Percentiles rank a stretch among this genome's conserved stretches.
Conservation (phyloP, 2,329 filamentous ascomycete species). For the Aspergillus eucalypticola region DNA sequence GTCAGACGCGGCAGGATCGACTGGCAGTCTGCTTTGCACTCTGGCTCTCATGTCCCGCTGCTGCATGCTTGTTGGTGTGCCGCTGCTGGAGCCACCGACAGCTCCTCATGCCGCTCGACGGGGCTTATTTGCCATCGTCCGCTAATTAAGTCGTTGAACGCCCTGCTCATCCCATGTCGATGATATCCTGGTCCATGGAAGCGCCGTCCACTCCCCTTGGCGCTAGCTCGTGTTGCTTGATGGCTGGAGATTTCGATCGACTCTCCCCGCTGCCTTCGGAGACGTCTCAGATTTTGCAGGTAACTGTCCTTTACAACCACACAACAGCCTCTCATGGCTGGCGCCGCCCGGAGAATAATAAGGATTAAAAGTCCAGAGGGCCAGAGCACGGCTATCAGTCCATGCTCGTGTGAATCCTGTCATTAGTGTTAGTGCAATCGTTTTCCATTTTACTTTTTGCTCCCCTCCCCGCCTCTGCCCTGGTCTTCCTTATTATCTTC, state of each 20-base stretch:
- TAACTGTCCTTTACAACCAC: slow-evolving; percentile 9
- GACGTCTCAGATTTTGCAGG: slow-evolving; percentile 16
- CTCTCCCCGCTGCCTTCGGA: slow-evolving; percentile 28
- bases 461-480: slow-evolving; percentile 10
- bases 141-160: slow-evolving; percentile 32
- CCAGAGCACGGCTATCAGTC: not conserved
- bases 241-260: slow-evolving; percentile 34
- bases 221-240: slow-evolving; percentile 34
- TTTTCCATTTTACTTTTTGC: slow-evolving; percentile 7
- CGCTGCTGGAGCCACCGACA: slow-evolving; percentile 27
- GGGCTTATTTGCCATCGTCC: slow-evolving; percentile 32
- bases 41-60: slow-evolving; percentile 18
- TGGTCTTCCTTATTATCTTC: slow-evolving; percentile 11
- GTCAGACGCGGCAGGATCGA: slow-evolving; percentile 9
- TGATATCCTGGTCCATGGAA: slow-evolving; percentile 24
- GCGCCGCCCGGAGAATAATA: slow-evolving; percentile 10
- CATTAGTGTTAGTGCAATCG: slow-evolving; percentile 5
- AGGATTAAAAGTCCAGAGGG: not conserved
- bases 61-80: slow-evolving; percentile 35
- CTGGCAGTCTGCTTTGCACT: slow-evolving; percentile 11
- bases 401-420: not conserved
- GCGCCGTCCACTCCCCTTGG: slow-evolving; percentile 29
- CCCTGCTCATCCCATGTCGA: slow-evolving; percentile 12
- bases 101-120: slow-evolving; percentile 13
- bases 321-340: slow-evolving; percentile 9